Base-by-base conservation (phyloP, 192 early-diverging fungal species). In the Backusella mclennaniae region DNA sequence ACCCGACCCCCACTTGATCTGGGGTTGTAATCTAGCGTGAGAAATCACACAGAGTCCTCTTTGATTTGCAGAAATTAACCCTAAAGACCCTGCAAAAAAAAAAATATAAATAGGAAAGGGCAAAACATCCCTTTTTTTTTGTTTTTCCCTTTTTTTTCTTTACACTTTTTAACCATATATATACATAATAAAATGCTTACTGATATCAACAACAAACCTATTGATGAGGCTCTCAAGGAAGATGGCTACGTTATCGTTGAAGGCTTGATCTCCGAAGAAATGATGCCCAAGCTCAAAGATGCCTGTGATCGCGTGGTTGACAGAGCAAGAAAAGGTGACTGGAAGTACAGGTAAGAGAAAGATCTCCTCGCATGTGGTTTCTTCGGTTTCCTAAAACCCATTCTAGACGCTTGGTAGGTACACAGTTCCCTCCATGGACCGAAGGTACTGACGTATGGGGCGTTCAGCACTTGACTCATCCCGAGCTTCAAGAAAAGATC, bases 201-300 rank as follows among this genome's bases (percentile, higher is more conserved):
- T 12, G 76, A 77, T 31, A 77, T 77, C 23, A 73, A 73, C 39
- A 73, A 73, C 26, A 46, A 41, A 21, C 73, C 73, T 73, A 76
- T 76, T 41, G 33, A 76, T 9, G 75, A 79, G 41, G 69, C 77
- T 31, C 73, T 87, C 53, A 74, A 80, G 21, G 49, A 56, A 26
- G 75, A 87, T 59, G 85, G 85, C 11, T 87, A 80, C 77, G 85
- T 87, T 21, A 79, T 87, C 41, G 66, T 87, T 6, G 85, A 87
- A 46, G 79, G 79, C 6, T 66, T 87, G 33, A 79, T 87, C 19
- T 56, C 56, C 42, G 71, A 77, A 2, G 84, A 85, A 39, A 31
- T 81, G n/a, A 39, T 87, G 19, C 39, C 31, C 3, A 74, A 73
- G 7, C 70, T 87, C 15, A 79, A 76, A 23, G 84, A 76, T 35